These are phyloP conservation scores for Medicago arabica DNA, from an alignment of 306 rosid species.

Conservation along the genomic window DNA sequence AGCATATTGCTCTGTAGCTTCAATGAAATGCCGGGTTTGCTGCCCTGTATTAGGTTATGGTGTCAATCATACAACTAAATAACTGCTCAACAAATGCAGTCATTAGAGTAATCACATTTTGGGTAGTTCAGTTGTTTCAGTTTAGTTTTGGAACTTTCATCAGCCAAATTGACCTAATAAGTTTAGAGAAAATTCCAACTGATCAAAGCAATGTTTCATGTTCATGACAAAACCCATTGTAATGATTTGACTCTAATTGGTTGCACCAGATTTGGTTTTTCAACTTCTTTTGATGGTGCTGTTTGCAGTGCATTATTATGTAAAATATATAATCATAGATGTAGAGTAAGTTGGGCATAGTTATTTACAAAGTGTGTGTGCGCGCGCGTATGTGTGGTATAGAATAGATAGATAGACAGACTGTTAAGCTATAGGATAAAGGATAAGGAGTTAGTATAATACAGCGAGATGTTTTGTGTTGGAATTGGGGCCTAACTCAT, in stretches of 20 bases:
- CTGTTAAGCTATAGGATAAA: too few relatives aligned
- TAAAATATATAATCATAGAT: constrained; percentile 22
- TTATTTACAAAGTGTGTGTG: not conserved
- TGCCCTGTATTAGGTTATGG: constrained; percentile 65
- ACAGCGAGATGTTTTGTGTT: too few relatives aligned
- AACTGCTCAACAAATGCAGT: constrained; percentile 23
- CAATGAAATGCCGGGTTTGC: constrained; percentile 83
- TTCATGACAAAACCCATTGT: constrained; percentile 16
- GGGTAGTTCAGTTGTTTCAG: constrained; percentile 18
- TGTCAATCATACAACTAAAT: constrained; percentile 27
- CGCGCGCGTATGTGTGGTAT: not conserved
- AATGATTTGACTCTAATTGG: constrained; percentile 15
- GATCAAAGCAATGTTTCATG: constrained; percentile 27
- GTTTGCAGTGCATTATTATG: constrained; percentile 14
- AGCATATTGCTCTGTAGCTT: constrained; percentile 95
- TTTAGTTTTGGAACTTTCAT: constrained; percentile 24
- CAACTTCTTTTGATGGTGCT: constrained; percentile 1
- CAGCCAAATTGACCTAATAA: constrained; percentile 25
- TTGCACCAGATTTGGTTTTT: constrained; percentile 19
- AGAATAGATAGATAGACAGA: not conserved
- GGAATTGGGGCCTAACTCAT: too few relatives aligned
- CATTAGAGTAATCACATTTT: constrained; percentile 1
- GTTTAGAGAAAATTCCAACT: constrained; percentile 19
- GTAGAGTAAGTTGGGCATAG: constrained; percentile 2
- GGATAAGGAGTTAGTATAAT: too few relatives aligned